phyloP scores from a whole-genome alignment of 192 early-diverging fungal species.

The Funneliformis mosseae region DNA sequence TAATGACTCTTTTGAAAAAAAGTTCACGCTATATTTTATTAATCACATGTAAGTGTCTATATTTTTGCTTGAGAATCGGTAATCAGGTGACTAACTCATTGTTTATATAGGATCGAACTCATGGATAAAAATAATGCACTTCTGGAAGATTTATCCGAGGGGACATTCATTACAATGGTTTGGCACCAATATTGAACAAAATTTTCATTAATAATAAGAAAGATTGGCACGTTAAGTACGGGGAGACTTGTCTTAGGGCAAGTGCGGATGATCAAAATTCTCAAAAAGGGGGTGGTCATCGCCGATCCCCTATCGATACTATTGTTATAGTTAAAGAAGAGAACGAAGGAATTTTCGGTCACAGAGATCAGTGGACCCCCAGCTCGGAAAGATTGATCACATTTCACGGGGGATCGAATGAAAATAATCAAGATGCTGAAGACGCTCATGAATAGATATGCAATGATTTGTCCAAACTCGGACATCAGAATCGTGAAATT shows the following conservation, averaged over 20 bases:
- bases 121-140: conserved; percentile 6
- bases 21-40: neutral
- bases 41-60: conserved; percentile 12
- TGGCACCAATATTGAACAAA: neutral
- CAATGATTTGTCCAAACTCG: neutral
- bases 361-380: neutral
- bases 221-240: neutral
- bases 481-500: neutral
- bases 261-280: conserved; percentile 5
- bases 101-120: conserved; percentile 14
- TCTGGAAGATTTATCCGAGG: conserved; percentile 3
- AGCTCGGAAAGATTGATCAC: neutral
- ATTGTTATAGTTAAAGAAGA: conserved; percentile 6
- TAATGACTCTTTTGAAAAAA: conserved; percentile 3
- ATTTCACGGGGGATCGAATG: conserved; percentile 6
- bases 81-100: neutral
- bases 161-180: neutral
- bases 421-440: conserved; percentile 25
- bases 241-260: conserved; percentile 21
- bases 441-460: conserved; percentile 8
- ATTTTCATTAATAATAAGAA: conserved; percentile 18
- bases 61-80: neutral
- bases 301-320: neutral
- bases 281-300: neutral
- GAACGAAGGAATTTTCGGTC: neutral